A percentile compares a stretch with the other conserved stretches of the same genome.
Conservation (phyloP, 805 yeast genomes). For the Lipomyces yamadae region DNA sequence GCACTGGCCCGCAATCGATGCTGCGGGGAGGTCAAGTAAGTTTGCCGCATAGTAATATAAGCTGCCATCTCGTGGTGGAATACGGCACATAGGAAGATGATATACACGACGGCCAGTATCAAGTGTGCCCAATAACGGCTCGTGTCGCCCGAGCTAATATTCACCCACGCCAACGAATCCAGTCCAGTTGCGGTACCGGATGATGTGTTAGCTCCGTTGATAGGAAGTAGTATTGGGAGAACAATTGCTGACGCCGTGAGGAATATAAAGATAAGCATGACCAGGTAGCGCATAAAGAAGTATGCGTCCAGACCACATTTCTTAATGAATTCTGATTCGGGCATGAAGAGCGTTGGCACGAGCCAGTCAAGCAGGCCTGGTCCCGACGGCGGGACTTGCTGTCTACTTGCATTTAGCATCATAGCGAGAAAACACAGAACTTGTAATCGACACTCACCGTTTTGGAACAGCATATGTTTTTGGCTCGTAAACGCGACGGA, state of each 20-base stretch:
- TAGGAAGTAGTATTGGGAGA: slow-evolving; percentile 74
- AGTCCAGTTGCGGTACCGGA: slow-evolving; percentile 52
- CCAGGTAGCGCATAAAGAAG: slow-evolving; percentile 79
- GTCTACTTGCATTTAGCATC: slow-evolving; percentile 3
- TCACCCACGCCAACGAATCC: slow-evolving; percentile 73
- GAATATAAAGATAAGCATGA: slow-evolving; percentile 59
- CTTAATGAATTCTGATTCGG: slow-evolving; percentile 74
- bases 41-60: slow-evolving; percentile 56
- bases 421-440: background rate
- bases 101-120: slow-evolving; percentile 58
- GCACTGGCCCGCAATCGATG: slow-evolving; percentile 41
- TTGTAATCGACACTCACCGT: slow-evolving; percentile 37
- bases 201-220: slow-evolving; percentile 51
- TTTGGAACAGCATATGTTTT: slow-evolving; percentile 69
- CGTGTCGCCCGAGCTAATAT: slow-evolving; percentile 60
- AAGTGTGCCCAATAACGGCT: slow-evolving; percentile 65
- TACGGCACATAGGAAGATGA: slow-evolving; percentile 61
- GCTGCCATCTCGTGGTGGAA: slow-evolving; percentile 61
- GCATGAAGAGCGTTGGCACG: slow-evolving; percentile 62
- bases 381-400: slow-evolving; percentile 71
- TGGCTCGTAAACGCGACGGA: slow-evolving; percentile 82
- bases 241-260: slow-evolving; percentile 59
- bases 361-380: slow-evolving; percentile 76
- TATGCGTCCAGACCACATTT: slow-evolving; percentile 94
- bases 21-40: slow-evolving; percentile 44